Conservation (phyloP, 805 yeast species). For the Wickerhamomyces tratensis region DNA sequence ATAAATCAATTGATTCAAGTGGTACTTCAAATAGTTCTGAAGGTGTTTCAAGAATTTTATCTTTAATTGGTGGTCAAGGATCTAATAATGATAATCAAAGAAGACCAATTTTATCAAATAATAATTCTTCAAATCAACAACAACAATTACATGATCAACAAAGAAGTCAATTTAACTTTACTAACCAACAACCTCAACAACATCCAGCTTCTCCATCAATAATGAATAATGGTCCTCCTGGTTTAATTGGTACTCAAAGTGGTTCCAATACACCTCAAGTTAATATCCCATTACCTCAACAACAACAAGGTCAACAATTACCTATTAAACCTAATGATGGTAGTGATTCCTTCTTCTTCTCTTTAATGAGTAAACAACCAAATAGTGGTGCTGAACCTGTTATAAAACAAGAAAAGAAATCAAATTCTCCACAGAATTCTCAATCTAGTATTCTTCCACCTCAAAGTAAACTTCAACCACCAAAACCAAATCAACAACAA, state of each 20-base stretch:
- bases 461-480: slow-evolving; percentile 2
- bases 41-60: slow-evolving; percentile 17
- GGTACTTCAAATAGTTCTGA: background rate
- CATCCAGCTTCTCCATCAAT: too few species aligned
- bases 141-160: background rate
- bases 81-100: slow-evolving; percentile 7
- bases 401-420: slow-evolving; percentile 7
- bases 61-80: slow-evolving; percentile 12
- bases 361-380: slow-evolving; percentile 9
- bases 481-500: background rate
- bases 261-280: too few species aligned
- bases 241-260: too few species aligned
- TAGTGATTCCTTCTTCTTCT: slow-evolving; percentile 17
- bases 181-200: background rate
- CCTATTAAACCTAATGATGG: background rate
- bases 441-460: background rate
- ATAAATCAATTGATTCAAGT: background rate
- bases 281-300: slow-evolving; percentile 3
- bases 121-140: background rate
- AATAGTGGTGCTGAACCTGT: background rate
- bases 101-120: too few species aligned
- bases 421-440: background rate
- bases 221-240: too few species aligned
- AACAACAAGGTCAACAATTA: slow-evolving; percentile 8
- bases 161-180: background rate